Evolutionary conservation across 345 rosid genomes (phyloP).

Genomic region (Microthlaspi erraticum): DNA sequence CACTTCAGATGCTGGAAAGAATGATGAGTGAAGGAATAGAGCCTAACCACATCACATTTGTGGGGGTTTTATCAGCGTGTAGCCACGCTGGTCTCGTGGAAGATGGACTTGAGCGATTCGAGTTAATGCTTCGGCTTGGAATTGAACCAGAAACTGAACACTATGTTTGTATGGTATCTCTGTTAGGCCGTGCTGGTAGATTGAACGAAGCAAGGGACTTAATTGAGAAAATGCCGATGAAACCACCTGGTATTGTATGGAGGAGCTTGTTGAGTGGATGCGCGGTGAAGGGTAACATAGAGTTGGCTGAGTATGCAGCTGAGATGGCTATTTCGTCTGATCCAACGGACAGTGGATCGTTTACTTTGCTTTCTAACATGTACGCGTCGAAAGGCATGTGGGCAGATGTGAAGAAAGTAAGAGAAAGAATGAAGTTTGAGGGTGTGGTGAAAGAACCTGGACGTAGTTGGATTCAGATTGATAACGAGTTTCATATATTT

Average conservation of each 20-base stretch:
- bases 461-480: constrained; percentile 66
- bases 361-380: constrained; percentile 63
- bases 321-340: constrained; percentile 67
- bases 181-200: constrained; percentile 69
- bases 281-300: constrained; percentile 52
- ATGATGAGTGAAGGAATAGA: constrained; percentile 61
- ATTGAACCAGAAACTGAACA: constrained; percentile 71
- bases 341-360: constrained; percentile 70
- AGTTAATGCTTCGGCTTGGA: constrained; percentile 58
- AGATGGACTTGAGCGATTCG: constrained; percentile 57
- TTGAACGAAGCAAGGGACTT: constrained; percentile 65
- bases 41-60: constrained; percentile 71
- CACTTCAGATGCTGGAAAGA: constrained; percentile 57
- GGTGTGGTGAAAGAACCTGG: constrained; percentile 80
- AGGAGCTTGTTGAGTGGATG: constrained; percentile 76
- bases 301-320: constrained; percentile 69
- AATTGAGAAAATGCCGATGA: constrained; percentile 58
- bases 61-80: constrained; percentile 80
- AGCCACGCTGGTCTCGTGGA: constrained; percentile 71
- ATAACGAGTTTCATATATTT: constrained; percentile 55
- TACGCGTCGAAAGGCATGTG: constrained; percentile 78
- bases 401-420: constrained; percentile 63
- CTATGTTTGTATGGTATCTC: constrained; percentile 71
- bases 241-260: constrained; percentile 65
- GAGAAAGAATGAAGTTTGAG: constrained; percentile 64